A percentile compares a stretch with the other conserved stretches of the same genome.
phyloP scores from a whole-genome alignment of 169 alveolate genomes.

The Eimeria necatrix region DNA sequence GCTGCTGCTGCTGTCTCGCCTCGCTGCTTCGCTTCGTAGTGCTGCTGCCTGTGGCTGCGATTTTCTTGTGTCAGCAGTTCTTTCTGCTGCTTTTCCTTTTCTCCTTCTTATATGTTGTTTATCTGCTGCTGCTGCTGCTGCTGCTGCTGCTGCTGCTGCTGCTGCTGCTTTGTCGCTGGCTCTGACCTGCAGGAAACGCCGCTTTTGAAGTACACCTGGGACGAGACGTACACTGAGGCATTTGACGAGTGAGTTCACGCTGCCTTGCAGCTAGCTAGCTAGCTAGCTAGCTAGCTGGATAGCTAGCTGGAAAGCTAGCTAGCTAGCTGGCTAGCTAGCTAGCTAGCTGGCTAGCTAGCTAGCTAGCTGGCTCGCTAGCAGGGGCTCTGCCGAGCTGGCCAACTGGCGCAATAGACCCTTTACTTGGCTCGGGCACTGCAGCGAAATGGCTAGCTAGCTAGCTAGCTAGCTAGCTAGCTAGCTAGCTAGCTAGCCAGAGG shows the following conservation, averaged over 20 bases:
- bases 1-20: not conserved
- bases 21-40: not conserved
- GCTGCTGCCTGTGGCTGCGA: not conserved
- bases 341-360: not conserved
- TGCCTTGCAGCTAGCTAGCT: conserved; percentile 30
- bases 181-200: conserved; percentile 89
- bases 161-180: conserved; percentile 1
- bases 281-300: conserved; percentile 15
- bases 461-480: not conserved
- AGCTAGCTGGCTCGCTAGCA: conserved; percentile 45
- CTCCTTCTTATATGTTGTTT: not conserved
- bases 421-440: not conserved
- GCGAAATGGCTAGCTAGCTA: not conserved
- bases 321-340: not conserved
- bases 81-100: not conserved
- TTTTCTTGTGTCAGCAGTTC: not conserved
- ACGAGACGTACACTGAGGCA: conserved; percentile 95
- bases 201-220: conserved; percentile 97
- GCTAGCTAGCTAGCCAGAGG: not conserved
- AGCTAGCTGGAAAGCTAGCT: conserved; percentile 31
- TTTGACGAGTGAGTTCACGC: conserved; percentile 85
- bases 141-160: not conserved
- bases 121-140: not conserved
- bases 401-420: not conserved
- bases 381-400: too few relatives aligned